phyloP scores from a whole-genome alignment of 805 yeast genomes.

The Blastobotrys parvus region DNA sequence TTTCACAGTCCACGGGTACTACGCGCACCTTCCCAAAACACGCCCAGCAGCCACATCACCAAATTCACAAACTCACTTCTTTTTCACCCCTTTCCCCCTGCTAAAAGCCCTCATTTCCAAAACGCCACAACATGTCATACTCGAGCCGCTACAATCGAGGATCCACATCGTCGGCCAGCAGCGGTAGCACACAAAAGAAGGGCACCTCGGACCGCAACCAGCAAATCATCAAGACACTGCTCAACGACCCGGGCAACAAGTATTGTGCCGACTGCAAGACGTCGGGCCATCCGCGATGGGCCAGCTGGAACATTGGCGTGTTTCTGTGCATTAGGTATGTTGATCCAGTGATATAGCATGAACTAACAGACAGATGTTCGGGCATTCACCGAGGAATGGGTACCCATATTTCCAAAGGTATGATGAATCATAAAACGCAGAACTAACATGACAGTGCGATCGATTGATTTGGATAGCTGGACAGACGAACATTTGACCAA shows the following conservation, averaged over 20 bases:
- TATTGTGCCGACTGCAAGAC: constrained; percentile 88
- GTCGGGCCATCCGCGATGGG: constrained; percentile 92
- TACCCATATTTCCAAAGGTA: constrained; percentile 83
- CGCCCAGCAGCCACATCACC: too few relatives aligned
- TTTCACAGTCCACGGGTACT: too few relatives aligned
- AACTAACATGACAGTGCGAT: too few relatives aligned
- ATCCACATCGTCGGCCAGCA: constrained; percentile 2
- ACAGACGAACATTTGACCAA: constrained; percentile 80
- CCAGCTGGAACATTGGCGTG: constrained; percentile 91
- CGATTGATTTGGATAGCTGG: constrained; percentile 95
- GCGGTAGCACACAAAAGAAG: constrained; percentile 18
- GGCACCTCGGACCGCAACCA: constrained; percentile 44
- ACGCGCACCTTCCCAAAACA: too few relatives aligned
- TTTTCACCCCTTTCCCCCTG: too few relatives aligned
- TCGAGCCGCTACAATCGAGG: constrained; percentile 7
- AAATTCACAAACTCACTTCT: too few relatives aligned
- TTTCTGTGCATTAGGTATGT: constrained; percentile 89
- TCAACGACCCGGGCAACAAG: constrained; percentile 70
- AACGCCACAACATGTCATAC: constrained; percentile 1
- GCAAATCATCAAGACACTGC: constrained; percentile 63
- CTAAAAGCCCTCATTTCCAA: too few relatives aligned
- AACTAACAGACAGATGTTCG: constrained; percentile 71
- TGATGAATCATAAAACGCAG: too few relatives aligned
- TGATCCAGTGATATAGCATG: too few relatives aligned
- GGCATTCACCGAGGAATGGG: constrained; percentile 96